A percentile compares a stretch with the other conserved stretches of the same genome.
Evolutionary conservation across 2,329 filamentous ascomycete species (phyloP).

Genomic region (Colletotrichum godetiae): DNA sequence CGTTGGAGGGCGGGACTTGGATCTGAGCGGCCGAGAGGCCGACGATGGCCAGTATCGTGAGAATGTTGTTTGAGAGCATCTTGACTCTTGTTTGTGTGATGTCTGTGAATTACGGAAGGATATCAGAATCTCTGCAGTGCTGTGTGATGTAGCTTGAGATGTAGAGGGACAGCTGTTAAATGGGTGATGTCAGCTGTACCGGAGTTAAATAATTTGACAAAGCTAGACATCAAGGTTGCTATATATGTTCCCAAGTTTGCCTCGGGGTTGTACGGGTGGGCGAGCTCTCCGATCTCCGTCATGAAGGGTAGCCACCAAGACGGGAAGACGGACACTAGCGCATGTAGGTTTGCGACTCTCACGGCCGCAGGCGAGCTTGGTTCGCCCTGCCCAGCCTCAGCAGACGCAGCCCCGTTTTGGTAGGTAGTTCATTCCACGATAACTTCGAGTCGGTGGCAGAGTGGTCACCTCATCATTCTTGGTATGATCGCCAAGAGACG

Average conservation of each 20-base stretch:
- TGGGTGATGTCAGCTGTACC: not conserved
- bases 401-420: not conserved
- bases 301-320: not conserved
- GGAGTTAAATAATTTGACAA: not conserved
- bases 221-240: not conserved
- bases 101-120: too few relatives aligned
- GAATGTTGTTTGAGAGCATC: conserved; percentile 20
- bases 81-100: not conserved
- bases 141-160: not conserved
- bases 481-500: not conserved
- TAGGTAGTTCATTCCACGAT: not conserved
- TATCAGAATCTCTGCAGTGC: not conserved
- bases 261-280: not conserved
- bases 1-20: not conserved
- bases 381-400: not conserved
- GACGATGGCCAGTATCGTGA: conserved; percentile 16
- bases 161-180: not conserved
- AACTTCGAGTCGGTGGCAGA: not conserved
- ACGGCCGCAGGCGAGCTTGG: conserved; percentile 4
- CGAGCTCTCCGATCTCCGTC: not conserved
- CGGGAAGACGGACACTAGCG: conserved; percentile 30
- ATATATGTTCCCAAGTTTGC: conserved; percentile 15
- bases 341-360: conserved; percentile 7
- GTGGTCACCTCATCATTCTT: not conserved
- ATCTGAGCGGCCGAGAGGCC: conserved; percentile 21